Conservation (phyloP, 192 early-diverging fungal genomes). For the Anaeromyces robustus region DNA sequence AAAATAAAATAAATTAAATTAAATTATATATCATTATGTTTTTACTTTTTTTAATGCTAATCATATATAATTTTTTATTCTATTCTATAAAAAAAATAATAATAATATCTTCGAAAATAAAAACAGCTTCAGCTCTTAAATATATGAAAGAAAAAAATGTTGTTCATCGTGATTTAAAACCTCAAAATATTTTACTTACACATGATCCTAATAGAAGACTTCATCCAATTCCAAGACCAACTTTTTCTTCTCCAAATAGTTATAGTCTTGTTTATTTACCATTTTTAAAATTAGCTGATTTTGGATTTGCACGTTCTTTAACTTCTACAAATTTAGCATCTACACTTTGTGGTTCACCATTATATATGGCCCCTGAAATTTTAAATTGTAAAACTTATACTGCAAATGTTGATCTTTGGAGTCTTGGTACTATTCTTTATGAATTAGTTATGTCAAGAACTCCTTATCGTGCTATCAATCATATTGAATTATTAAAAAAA, state of each 20-base stretch:
- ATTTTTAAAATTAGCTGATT: conserved; percentile 84
- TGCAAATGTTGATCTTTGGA: conserved; percentile 93
- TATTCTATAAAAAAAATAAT: too few relatives aligned
- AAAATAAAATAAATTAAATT: too few relatives aligned
- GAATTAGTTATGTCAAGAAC: conserved; percentile 83
- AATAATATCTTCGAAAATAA: too few relatives aligned
- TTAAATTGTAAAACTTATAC: conserved; percentile 82
- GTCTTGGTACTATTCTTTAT: conserved; percentile 83
- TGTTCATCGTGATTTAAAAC: conserved; percentile 95
- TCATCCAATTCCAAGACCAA: conserved; percentile 41
- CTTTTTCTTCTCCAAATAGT: conserved; percentile 47
- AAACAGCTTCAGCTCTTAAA: conserved; percentile 61
- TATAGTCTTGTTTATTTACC: conserved; percentile 44
- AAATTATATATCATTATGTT: too few relatives aligned
- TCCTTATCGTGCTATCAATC: conserved; percentile 84
- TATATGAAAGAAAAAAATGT: conserved; percentile 73
- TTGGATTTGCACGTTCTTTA: conserved; percentile 89
- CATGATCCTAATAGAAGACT: neutral
- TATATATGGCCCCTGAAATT: conserved; percentile 90
- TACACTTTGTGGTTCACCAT: conserved; percentile 84
- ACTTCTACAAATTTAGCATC: conserved; percentile 56
- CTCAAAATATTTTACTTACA: conserved; percentile 35
- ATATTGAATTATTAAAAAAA: conserved; percentile 77
- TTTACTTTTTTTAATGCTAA: too few relatives aligned
- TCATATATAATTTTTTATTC: too few relatives aligned